Base-by-base conservation (phyloP, 768 basidiomycete genomes). In the Myochromella boudieri region DNA sequence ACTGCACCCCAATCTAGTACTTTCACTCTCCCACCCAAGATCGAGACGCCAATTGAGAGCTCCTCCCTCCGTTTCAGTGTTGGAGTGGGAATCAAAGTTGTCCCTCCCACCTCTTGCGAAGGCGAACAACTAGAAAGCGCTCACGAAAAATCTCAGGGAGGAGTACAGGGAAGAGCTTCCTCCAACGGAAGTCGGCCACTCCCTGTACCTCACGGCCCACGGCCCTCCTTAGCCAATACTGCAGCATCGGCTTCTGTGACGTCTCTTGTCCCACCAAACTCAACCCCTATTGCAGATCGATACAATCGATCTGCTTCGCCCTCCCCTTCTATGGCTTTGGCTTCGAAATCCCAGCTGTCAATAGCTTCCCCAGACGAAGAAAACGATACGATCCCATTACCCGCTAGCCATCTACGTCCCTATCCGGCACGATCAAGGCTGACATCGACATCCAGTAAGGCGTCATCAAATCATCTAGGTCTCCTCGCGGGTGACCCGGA, bases 21-120 rank as follows among this genome's bases (percentile, higher is more conserved):
- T 38, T 66, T 64, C 37, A 69, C 72, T 44, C 62, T 81, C 37
- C 80, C 82, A 2, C 82, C 82, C 15, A 69, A 80, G 32, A 63
- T 86, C 45, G 75, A 84, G 55, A 81, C 78, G n/a, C 69, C 75
- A 20, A 81, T 85, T 49, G 83, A 84, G 24, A 69, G 70, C n/a
- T 72, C 78, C 20, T 68, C 76, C 3, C 68, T 86, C 41, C 68
- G 71, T 33, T 56, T 73, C 15, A 62, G 59, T 9, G 52, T 72
- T 32, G 71, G 68, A 1, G 55, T 73, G 21, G 65, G 68, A 17
- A 51, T 62, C 14, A 69, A 70, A 20, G 61, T 63, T 22, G 54
- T 64, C 4, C 14, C n/a, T 34, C n/a, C 6, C 33, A 11, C 66
- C 60, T 14, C 62, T 59, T 25, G 57, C 63, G 22, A 52, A 8